Percentiles rank a stretch among this genome's conserved stretches.
phyloP scores from a whole-genome alignment of 768 basidiomycete species.

The Mycena capillaripes region DNA sequence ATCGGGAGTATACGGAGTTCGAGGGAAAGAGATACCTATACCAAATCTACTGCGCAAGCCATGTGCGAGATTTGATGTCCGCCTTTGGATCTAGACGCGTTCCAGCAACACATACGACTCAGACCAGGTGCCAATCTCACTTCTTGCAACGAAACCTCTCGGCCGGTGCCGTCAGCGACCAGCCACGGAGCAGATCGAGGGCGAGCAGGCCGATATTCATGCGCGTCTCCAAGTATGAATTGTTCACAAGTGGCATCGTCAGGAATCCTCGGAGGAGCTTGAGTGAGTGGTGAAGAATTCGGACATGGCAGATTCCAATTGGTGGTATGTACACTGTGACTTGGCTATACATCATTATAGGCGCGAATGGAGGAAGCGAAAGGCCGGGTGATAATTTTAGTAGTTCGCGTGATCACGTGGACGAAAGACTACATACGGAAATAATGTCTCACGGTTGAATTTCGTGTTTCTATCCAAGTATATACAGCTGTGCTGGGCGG shows the following conservation, averaged over 20 bases:
- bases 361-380: no score
- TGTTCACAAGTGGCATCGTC: slow-evolving; percentile 7
- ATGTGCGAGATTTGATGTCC: background rate
- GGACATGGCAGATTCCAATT: background rate
- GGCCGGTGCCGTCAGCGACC: background rate
- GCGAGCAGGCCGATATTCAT: background rate
- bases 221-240: background rate
- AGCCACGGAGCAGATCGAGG: slow-evolving; percentile 9
- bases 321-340: no score
- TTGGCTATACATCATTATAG: background rate
- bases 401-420: no score
- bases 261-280: background rate
- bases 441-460: no score
- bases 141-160: background rate
- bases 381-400: no score
- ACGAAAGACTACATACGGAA: no score
- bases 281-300: background rate
- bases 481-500: no score
- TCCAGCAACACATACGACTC: background rate
- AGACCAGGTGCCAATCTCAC: background rate
- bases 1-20: background rate
- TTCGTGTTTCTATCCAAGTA: no score
- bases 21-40: background rate
- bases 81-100: slow-evolving; percentile 6
- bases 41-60: background rate